These are phyloP conservation scores for Ceratocystiopsis minuta DNA, from an alignment of 2,329 filamentous ascomycete genomes.

Conservation along the genomic window DNA sequence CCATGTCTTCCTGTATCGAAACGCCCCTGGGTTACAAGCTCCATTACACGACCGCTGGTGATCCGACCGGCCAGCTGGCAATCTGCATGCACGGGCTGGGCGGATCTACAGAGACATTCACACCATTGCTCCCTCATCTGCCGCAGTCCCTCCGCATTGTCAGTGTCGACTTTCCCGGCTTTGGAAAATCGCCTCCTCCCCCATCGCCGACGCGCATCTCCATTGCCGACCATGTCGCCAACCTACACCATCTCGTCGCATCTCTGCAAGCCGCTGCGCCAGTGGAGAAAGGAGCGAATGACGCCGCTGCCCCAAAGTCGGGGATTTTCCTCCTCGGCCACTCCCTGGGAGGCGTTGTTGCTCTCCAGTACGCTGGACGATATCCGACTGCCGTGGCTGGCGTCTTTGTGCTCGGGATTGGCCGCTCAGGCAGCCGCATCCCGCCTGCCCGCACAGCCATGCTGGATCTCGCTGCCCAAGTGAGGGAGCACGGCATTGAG, in stretches of 20 bases:
- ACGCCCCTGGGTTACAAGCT: constrained; percentile 2
- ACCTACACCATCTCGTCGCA: constrained; percentile 12
- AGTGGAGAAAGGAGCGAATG: neutral
- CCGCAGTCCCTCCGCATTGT: constrained; percentile 8
- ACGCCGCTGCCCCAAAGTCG: no score
- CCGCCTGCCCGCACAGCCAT: constrained; percentile 15
- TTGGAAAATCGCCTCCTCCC: constrained; percentile 11
- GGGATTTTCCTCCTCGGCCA: constrained; percentile 16
- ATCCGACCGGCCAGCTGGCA: constrained; percentile 10
- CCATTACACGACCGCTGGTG: constrained; percentile 5
- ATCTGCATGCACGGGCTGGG: constrained; percentile 15
- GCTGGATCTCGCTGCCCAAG: constrained; percentile 13
- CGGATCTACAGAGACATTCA: constrained; percentile 11
- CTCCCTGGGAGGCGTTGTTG: constrained; percentile 18
- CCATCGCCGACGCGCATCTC: constrained; percentile 6
- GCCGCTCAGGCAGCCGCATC: constrained; percentile 15
- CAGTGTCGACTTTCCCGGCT: constrained; percentile 14
- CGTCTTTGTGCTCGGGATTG: constrained; percentile 16
- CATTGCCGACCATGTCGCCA: constrained; percentile 12
- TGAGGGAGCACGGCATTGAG: constrained; percentile 13
- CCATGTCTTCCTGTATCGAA: neutral
- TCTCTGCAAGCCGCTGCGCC: constrained; percentile 6
- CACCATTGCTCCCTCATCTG: constrained; percentile 9
- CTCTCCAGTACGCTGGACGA: constrained; percentile 17
- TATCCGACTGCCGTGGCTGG: constrained; percentile 12